These are phyloP conservation scores for Polytrichum commune DNA, from an alignment of 225 moss, liverwort and hornwort genomes.

Conservation along the genomic window DNA sequence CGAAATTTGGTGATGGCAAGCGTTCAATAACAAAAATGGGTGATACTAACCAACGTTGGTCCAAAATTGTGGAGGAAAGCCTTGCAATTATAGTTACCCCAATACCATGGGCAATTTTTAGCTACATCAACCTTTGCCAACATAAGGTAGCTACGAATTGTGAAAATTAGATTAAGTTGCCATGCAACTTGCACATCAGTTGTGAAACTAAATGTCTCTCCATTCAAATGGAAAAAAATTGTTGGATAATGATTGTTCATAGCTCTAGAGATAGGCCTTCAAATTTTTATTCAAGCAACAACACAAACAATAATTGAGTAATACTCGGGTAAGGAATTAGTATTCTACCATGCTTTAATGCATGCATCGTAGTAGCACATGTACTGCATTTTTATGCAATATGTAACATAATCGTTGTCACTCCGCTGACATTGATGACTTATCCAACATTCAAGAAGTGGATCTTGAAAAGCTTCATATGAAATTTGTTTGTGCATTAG, in stretches of 20 bases:
- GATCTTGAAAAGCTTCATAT: no score
- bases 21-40: conserved; percentile 11
- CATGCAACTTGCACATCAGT: no score
- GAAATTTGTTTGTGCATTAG: no score
- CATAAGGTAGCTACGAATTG: neutral
- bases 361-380: conserved; percentile 84
- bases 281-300: no score
- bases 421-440: conserved; percentile 94
- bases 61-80: conserved; percentile 72
- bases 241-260: no score
- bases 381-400: conserved; percentile 59
- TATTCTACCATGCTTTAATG: conserved; percentile 69
- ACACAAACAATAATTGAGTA: no score
- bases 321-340: no score
- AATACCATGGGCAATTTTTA: conserved; percentile 70
- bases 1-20: conserved; percentile 20
- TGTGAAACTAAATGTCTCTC: no score
- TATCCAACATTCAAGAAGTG: conserved; percentile 45
- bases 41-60: conserved; percentile 43
- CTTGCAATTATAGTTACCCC: conserved; percentile 94
- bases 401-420: conserved; percentile 63
- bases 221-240: no score
- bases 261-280: no score
- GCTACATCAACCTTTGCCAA: conserved; percentile 55
- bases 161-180: no score